A percentile compares a stretch with the other conserved stretches of the same genome.
Conservation (phyloP, 352 stramenopile genomes). For the Thraustotheca clavata region DNA sequence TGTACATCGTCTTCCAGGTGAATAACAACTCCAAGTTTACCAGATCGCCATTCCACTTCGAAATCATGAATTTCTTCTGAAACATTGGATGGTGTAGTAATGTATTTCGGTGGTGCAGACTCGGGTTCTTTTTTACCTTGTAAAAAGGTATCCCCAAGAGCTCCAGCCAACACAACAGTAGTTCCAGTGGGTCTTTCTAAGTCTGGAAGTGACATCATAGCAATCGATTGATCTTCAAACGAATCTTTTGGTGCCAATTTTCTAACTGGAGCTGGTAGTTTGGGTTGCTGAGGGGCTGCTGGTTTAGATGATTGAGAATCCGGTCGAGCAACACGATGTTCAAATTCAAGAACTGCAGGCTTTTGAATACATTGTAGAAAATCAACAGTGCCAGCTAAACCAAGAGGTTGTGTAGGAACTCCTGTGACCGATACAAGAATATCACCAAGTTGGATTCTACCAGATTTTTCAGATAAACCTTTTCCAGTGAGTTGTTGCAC, state of each 20-base stretch:
- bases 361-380: slow-evolving; percentile 71
- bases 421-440: slow-evolving; percentile 67
- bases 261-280: slow-evolving; percentile 57
- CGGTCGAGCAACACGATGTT: slow-evolving; percentile 22
- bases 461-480: slow-evolving; percentile 37
- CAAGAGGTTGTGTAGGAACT: slow-evolving; percentile 55
- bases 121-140: slow-evolving; percentile 39
- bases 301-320: background rate
- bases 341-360: slow-evolving; percentile 70
- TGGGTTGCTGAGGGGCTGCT: slow-evolving; percentile 23
- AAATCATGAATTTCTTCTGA: slow-evolving; percentile 3
- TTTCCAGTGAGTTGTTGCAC: slow-evolving; percentile 66
- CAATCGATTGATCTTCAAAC: background rate
- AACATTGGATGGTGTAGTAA: slow-evolving; percentile 13
- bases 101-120: slow-evolving; percentile 28
- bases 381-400: slow-evolving; percentile 67
- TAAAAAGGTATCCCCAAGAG: slow-evolving; percentile 1
- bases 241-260: background rate
- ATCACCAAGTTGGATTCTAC: slow-evolving; percentile 53
- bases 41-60: slow-evolving; percentile 7
- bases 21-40: slow-evolving; percentile 16
- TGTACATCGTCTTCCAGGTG: slow-evolving; percentile 10
- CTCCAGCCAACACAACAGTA: background rate
- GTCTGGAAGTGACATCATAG: background rate
- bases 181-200: background rate